phyloP scores from a whole-genome alignment of 2,329 filamentous ascomycete genomes.

The Mycogone perniciosa region DNA sequence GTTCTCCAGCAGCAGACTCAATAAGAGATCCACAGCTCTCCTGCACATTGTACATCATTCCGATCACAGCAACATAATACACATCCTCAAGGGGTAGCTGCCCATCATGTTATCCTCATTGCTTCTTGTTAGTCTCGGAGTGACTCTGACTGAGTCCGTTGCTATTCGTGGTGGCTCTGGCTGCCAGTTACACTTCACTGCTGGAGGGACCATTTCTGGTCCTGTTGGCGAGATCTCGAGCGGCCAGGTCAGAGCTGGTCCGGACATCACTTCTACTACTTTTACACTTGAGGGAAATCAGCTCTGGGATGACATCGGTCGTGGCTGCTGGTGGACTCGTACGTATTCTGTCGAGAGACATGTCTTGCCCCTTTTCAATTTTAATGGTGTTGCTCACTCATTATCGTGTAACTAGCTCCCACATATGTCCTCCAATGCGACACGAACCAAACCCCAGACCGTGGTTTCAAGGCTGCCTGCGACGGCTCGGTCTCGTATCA shows the following conservation, averaged over 20 bases:
- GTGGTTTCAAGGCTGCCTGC: conserved; percentile 51
- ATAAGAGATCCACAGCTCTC: neutral
- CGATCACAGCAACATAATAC: neutral
- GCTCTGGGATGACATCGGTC: conserved; percentile 49
- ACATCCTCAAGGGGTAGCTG: neutral
- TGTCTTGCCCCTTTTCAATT: neutral
- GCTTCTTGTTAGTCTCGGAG: conserved; percentile 15
- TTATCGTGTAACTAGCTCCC: conserved; percentile 32
- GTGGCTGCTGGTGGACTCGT: conserved; percentile 60
- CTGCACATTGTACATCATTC: neutral
- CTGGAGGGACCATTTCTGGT: conserved; percentile 44
- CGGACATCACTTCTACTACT: conserved; percentile 37
- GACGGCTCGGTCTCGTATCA: conserved; percentile 47
- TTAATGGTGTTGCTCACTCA: conserved; percentile 8
- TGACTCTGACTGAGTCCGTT: conserved; percentile 14
- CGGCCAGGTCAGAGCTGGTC: conserved; percentile 50
- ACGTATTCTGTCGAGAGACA: conserved; percentile 20
- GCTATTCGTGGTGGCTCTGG: conserved; percentile 12
- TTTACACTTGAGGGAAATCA: conserved; percentile 51
- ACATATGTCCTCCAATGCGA: conserved; percentile 59
- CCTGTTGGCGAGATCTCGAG: conserved; percentile 53
- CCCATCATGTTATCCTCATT: conserved; percentile 13
- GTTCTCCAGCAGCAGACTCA: neutral
- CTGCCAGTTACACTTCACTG: conserved; percentile 42
- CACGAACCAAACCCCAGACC: conserved; percentile 39